Evolutionary conservation across 441 rosid species (phyloP), one percentile per base, ranked within the genome.

Genomic region (Croton laevigatus): DNA sequence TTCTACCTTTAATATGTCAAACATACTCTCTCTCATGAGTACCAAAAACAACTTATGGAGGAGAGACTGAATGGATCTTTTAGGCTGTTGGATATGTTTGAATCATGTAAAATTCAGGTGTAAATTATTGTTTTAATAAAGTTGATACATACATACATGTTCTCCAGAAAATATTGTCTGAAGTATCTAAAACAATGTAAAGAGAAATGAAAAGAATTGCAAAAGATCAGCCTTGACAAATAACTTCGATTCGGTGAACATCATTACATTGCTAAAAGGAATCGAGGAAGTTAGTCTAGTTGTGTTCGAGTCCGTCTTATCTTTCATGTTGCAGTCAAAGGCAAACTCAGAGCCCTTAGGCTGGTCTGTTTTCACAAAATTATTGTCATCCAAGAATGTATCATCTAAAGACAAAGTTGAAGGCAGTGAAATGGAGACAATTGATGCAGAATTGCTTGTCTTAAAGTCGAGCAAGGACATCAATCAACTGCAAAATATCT

Each of bases 221-320:
- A 66, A 8, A 49, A 49, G 14, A 52, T 8, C 60, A 11, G 6
- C 37, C 6, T 51, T 17, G 59, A 32, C 2, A 1, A 46, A 14
- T 48, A 4, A 14, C 3, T 48, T n/a, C 0, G 19, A 16, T 8
- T 48, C 5, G 4, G 4, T 32, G 2, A 52, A 59, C 44, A 37
- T 46, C 6, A 61, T 71, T 17, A 23, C n/a, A 36, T n/a, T 57
- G 17, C 70, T 83, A 49, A 74, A 54, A 72, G 77, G 76, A 16
- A 76, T 61, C 6, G 75, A 77, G 59, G 72, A 19, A 1, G 69
- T 75, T 38, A 73, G 80, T 20, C 1, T 55, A 11, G 8, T 51
- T 12, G 58, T 69, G 57, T 78, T 85, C 9, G 77, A 72, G 22
- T 79, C 86, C 34, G 62, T 85, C 19, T 53, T 87, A 40, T 67